These are phyloP conservation scores for Yarrowia sp. DNA, from an alignment of 805 yeast genomes.

Conservation along the genomic window DNA sequence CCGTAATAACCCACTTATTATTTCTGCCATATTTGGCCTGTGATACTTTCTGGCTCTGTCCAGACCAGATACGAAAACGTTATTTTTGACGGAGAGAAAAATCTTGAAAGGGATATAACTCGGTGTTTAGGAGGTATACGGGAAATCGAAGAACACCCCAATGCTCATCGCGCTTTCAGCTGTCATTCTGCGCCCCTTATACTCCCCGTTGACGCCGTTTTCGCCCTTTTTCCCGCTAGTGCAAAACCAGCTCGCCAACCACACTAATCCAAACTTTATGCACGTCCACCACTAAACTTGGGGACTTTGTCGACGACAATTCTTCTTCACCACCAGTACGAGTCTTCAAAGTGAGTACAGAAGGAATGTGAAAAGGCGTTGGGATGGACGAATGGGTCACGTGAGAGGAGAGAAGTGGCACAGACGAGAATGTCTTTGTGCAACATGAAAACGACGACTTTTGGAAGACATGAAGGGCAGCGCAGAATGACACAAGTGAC, in stretches of 20 bases:
- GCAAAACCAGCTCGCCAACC: not conserved
- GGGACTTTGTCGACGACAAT: constrained; percentile 1
- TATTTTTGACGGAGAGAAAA: not conserved
- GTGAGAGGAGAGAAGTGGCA: too few species aligned
- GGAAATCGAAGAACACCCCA: not conserved
- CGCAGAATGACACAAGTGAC: not conserved
- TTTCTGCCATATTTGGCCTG: not conserved
- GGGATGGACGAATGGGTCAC: too few species aligned
- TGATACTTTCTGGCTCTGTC: not conserved
- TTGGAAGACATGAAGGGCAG: not conserved
- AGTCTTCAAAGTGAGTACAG: constrained; percentile 3
- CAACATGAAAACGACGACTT: too few species aligned
- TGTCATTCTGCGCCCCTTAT: not conserved
- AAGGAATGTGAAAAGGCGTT: not conserved
- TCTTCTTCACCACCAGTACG: constrained; percentile 25
- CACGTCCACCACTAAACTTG: constrained; percentile 3
- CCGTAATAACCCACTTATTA: not conserved
- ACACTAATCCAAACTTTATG: not conserved
- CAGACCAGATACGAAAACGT: not conserved
- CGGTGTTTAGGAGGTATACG: not conserved
- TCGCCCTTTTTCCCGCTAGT: not conserved
- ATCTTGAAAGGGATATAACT: too few species aligned
- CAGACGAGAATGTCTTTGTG: too few species aligned
- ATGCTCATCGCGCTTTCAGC: not conserved
- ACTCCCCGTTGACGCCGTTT: not conserved